Conservation (phyloP, 345 rosid genomes). For the Arabidopsis thaliana region TAIR10.1 NC_003076.8:9123501-9124000, state of each 20-base stretch:
- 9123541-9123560: constrained; percentile 79
- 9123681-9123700: constrained; percentile 87
- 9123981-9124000: not conserved
- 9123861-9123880: constrained; percentile 96
- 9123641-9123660: not conserved
- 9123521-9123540: constrained; percentile 22
- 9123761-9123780: not conserved
- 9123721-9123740: constrained; percentile 34
- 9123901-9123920: constrained; percentile 84
- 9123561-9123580: constrained; percentile 63
- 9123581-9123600: constrained; percentile 85
- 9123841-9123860: constrained; percentile 89
- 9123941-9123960: constrained; percentile 58
- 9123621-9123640: not conserved
- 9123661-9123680: constrained; percentile 72
- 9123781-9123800: constrained; percentile 47
- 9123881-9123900: constrained; percentile 91
- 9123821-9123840: constrained; percentile 97
- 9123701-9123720: constrained; percentile 85
- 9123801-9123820: constrained; percentile 83
- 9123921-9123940: constrained; percentile 88
- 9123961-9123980: not conserved
- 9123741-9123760: not conserved
- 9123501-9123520: constrained; percentile 19
- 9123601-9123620: constrained; percentile 34